A percentile compares a stretch with the other conserved stretches of the same genome.
These are phyloP conservation scores for Penicillium silybi DNA, from an alignment of 495 filamentous ascomycete species.

Conservation along the genomic window DNA sequence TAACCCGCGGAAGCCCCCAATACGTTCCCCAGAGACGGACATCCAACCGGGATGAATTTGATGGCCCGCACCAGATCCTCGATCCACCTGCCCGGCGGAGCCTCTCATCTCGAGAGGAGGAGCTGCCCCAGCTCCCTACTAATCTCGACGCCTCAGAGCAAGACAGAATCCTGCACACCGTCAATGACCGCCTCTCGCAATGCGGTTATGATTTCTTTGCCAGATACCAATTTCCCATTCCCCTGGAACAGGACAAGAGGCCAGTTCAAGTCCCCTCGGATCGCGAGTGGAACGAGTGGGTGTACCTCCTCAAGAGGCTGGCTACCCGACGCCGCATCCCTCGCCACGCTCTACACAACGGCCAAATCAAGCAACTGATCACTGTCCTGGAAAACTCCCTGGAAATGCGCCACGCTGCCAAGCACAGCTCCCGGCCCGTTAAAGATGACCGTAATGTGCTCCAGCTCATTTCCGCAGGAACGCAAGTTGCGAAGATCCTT, in stretches of 20 bases:
- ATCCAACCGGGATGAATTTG: slow-evolving; percentile 85
- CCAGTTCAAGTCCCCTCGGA: slow-evolving; percentile 74
- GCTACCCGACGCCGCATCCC: slow-evolving; percentile 84
- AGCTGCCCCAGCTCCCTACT: slow-evolving; percentile 76
- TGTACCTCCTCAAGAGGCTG: slow-evolving; percentile 78
- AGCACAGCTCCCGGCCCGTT: slow-evolving; percentile 74
- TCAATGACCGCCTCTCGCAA: slow-evolving; percentile 79
- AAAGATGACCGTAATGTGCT: slow-evolving; percentile 90
- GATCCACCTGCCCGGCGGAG: slow-evolving; percentile 60
- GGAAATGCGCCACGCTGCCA: slow-evolving; percentile 80
- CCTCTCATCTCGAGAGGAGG: slow-evolving; percentile 68
- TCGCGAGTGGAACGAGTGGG: slow-evolving; percentile 90
- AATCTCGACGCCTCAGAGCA: slow-evolving; percentile 79
- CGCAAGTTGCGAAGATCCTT: slow-evolving; percentile 81
- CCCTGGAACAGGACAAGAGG: slow-evolving; percentile 73
- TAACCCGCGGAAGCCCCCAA: slow-evolving; percentile 47
- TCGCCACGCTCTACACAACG: slow-evolving; percentile 76
- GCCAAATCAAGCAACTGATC: slow-evolving; percentile 84
- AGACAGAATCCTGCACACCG: slow-evolving; percentile 70
- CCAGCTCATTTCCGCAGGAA: slow-evolving; percentile 79
- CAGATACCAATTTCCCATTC: slow-evolving; percentile 85
- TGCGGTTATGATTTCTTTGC: slow-evolving; percentile 88
- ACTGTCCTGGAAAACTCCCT: slow-evolving; percentile 78
- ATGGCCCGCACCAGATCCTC: slow-evolving; percentile 77
- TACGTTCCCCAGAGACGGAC: slow-evolving; percentile 63